Evolutionary conservation across 1,284 basidiomycete species (phyloP).

Genomic region (Cryptococcus jaspeensis): DNA sequence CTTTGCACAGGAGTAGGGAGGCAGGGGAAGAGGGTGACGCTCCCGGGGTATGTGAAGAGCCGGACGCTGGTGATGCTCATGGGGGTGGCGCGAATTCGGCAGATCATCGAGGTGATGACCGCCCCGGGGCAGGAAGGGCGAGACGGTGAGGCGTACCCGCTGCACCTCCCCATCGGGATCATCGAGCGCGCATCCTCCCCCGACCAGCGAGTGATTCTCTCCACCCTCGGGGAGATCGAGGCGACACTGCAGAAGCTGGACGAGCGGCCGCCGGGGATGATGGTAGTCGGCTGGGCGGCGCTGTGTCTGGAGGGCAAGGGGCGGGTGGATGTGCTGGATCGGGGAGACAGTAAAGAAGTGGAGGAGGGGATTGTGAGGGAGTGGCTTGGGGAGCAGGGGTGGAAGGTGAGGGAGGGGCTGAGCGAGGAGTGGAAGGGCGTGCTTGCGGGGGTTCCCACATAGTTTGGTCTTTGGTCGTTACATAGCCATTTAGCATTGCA

Average conservation of each 20-base stretch:
- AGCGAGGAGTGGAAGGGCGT: constrained; percentile 26
- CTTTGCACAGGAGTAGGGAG: constrained; percentile 93
- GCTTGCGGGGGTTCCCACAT: constrained; percentile 2
- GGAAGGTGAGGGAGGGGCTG: constrained; percentile 32
- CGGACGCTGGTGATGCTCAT: constrained; percentile 84
- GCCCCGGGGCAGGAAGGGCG: constrained; percentile 26
- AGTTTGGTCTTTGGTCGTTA: too few relatives aligned
- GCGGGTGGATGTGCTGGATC: constrained; percentile 56
- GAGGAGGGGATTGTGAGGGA: constrained; percentile 33
- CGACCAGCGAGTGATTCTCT: constrained; percentile 82
- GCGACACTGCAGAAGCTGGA: constrained; percentile 74
- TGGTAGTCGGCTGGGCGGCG: constrained; percentile 85
- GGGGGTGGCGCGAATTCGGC: constrained; percentile 83
- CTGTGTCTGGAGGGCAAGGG: constrained; percentile 57
- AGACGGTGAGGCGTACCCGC: constrained; percentile 67
- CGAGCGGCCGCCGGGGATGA: constrained; percentile 92
- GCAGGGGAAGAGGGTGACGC: constrained; percentile 74
- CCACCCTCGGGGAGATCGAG: constrained; percentile 72
- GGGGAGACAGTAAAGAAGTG: constrained; percentile 37
- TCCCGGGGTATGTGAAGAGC: constrained; percentile 81
- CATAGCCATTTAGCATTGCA: too few relatives aligned
- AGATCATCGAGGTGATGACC: constrained; percentile 66
- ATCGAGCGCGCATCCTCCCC: constrained; percentile 89
- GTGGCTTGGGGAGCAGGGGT: constrained; percentile 25
- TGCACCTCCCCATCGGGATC: constrained; percentile 79